Base-by-base conservation (phyloP, 805 yeast genomes). In the Debaryomyces maramus region DNA sequence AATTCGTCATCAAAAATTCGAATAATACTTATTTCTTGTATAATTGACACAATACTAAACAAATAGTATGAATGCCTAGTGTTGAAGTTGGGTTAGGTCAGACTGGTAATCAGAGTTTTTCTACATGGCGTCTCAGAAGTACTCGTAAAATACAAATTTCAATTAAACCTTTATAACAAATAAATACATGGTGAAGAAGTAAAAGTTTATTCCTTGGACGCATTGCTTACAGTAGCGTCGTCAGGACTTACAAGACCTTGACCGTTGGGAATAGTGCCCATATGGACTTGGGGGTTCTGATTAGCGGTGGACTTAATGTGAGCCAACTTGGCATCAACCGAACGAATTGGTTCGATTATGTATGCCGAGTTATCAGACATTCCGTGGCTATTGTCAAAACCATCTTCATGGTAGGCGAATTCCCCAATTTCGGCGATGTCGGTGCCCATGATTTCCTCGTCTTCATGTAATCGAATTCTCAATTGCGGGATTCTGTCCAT, bases 341-440 rank as follows among this genome's bases (percentile, higher is more conserved):
- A 81, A 71, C 91, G 80, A 44, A 83, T 73, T 48, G 95, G 93
- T 69, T 85, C 89, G 50, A 89, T 81, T 42, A 85, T 80, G 65
- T 75, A 85, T 7, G 75, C 66, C 50, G 74, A 44, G 4, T 48
- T 41, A 38, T 44, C 45, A 23, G 31, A 22, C 28, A 24, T 24
- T n/a, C 8, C 28, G 4, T n/a, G 6, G 2, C 15, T 4, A 2
- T 24, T 24, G 11, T 15, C 13, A n/a, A n/a, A 15, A 19, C 46
- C 52, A 41, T 74, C 77, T 49, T 82, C 88, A 49, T 70, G 68
- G 60, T 76, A 86, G 44, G 95, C 86, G 61, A 79, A 81, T 65
- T 90, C 98, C 52, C 97, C 97, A 56, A 89, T 88, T 72, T 90
- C 89, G 15, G 88, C 81, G 47, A 83, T 75, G 66, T 91, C 99